phyloP scores from a whole-genome alignment of 2,329 filamentous ascomycete genomes.

The Dothidotthia symphoricarpi region DNA sequence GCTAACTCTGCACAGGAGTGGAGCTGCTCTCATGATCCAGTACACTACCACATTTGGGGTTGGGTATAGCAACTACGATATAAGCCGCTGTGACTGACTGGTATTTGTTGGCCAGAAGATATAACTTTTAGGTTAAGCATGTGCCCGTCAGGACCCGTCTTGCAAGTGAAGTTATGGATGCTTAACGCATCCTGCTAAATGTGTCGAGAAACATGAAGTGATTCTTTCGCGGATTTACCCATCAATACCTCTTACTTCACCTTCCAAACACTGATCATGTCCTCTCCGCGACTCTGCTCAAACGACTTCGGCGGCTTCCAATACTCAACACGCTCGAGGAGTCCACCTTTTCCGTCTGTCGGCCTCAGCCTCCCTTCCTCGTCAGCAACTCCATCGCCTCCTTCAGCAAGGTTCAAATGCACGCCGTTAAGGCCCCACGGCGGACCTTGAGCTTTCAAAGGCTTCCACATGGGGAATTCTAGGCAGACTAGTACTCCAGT shows the following conservation, averaged over 20 bases:
- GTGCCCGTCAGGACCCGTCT: no score
- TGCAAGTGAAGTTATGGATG: no score
- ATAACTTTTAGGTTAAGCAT: no score
- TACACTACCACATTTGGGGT: no score
- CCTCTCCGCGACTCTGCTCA: conserved; percentile 14
- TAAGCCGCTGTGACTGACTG: no score
- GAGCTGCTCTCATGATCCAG: no score
- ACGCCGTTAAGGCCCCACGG: conserved; percentile 64
- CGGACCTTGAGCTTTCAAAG: conserved; percentile 63
- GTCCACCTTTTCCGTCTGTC: conserved; percentile 3
- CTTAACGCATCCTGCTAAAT: no score
- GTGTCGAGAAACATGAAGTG: no score
- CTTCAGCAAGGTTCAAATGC: conserved; percentile 13
- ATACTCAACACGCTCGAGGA: conserved; percentile 11
- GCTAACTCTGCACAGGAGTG: no score
- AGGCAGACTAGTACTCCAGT: conserved; percentile 59
- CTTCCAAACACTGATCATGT: conserved; percentile 20
- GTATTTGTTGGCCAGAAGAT: no score
- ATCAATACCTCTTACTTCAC: conserved; percentile 3
- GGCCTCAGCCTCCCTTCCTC: conserved; percentile 8
- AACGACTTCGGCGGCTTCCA: conserved; percentile 18
- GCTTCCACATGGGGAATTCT: conserved; percentile 72
- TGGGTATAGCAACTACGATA: no score
- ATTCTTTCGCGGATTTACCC: no score
- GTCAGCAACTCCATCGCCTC: conserved; percentile 11